phyloP scores from a whole-genome alignment of 371 early-diverging fungal genomes.

The Apophysomyces elegans region DNA sequence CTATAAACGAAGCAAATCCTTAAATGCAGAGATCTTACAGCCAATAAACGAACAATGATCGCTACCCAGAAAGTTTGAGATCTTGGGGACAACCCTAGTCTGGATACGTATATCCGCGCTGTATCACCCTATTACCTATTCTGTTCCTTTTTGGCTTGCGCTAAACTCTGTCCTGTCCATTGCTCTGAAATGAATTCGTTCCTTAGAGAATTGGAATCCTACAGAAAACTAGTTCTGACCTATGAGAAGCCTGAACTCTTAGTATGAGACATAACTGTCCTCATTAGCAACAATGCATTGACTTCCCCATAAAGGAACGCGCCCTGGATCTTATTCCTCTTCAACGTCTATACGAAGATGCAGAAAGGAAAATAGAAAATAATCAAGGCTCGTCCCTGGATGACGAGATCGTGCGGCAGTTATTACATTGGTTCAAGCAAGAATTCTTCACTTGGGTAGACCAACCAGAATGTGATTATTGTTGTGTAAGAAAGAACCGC shows the following conservation, averaged over 20 bases:
- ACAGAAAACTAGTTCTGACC: slow-evolving; percentile 28
- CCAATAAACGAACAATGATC: neutral
- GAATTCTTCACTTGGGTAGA: slow-evolving; percentile 76
- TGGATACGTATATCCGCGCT: no score
- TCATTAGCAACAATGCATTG: neutral
- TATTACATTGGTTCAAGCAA: slow-evolving; percentile 65
- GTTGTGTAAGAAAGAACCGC: slow-evolving; percentile 38
- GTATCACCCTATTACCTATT: no score
- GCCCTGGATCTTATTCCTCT: slow-evolving; percentile 55
- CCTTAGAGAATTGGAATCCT: slow-evolving; percentile 16
- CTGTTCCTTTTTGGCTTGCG: neutral
- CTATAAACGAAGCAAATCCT: slow-evolving; percentile 23
- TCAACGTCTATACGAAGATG: slow-evolving; percentile 52
- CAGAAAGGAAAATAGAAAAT: slow-evolving; percentile 17
- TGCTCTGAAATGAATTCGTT: slow-evolving; percentile 11
- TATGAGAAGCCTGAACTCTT: slow-evolving; percentile 48
- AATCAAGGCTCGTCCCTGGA: slow-evolving; percentile 28
- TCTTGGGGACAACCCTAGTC: neutral
- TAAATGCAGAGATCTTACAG: slow-evolving; percentile 6
- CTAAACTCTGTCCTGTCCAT: neutral
- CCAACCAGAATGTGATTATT: slow-evolving; percentile 57
- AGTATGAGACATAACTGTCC: slow-evolving; percentile 22
- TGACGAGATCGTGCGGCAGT: slow-evolving; percentile 39
- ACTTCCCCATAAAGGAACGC: slow-evolving; percentile 35
- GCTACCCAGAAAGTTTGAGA: neutral